Conservation (phyloP, 2,329 filamentous ascomycete genomes). For the Venturia oleaginea region DNA sequence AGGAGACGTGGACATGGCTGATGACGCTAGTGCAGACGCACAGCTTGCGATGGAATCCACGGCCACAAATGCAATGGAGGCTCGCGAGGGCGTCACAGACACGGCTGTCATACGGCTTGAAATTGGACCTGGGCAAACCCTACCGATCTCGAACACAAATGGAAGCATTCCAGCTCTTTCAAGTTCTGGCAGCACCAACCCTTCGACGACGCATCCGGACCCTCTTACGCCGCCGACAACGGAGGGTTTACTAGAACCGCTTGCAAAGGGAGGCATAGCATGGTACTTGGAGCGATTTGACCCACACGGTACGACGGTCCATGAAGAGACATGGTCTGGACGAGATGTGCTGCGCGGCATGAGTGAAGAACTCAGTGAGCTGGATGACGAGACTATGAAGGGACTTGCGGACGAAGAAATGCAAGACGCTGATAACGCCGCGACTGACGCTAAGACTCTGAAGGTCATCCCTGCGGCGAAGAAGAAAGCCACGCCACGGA, state of each 20-base stretch:
- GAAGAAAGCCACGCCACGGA: constrained; percentile 5
- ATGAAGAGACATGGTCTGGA: constrained; percentile 65
- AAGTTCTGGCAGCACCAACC: constrained; percentile 26
- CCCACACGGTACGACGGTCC: constrained; percentile 67
- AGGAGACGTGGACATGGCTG: constrained; percentile 12
- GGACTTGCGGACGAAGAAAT: constrained; percentile 35
- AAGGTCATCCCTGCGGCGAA: neutral
- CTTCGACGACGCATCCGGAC: constrained; percentile 32
- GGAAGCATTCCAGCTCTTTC: constrained; percentile 18
- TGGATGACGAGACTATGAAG: constrained; percentile 83
- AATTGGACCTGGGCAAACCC: constrained; percentile 7
- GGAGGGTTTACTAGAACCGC: constrained; percentile 35
- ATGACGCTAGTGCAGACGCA: neutral
- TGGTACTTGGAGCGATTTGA: constrained; percentile 85
- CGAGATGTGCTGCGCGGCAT: constrained; percentile 62
- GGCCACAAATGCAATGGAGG: constrained; percentile 2
- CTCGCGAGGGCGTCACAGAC: constrained; percentile 3
- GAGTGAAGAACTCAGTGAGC: constrained; percentile 82
- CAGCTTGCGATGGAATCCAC: neutral
- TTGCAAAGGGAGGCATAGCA: constrained; percentile 67
- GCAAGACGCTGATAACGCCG: neutral
- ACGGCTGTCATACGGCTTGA: constrained; percentile 5
- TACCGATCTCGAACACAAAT: constrained; percentile 17
- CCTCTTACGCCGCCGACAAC: constrained; percentile 60
- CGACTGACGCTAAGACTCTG: neutral